Percentiles rank a stretch among this genome's conserved stretches.
Evolutionary conservation across 169 alveolate species (phyloP).

Genomic region (Cryptosporidium felis): DNA sequence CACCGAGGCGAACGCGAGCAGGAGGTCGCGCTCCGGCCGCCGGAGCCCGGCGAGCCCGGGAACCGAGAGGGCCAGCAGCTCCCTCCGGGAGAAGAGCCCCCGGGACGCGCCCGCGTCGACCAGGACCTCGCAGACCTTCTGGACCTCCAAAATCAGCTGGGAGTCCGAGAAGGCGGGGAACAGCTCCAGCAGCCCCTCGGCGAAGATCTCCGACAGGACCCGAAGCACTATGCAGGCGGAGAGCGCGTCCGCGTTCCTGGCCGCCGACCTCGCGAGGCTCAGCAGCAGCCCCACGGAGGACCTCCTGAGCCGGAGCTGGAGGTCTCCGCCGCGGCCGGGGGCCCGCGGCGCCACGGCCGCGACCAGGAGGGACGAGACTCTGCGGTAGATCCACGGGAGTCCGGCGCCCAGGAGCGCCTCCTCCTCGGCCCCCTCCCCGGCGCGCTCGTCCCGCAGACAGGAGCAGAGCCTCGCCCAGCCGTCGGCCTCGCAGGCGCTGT

Average conservation of each 20-base stretch:
- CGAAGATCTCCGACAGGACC: neutral
- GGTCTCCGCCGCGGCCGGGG: neutral
- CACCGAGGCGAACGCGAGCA: neutral
- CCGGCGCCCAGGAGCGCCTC: neutral
- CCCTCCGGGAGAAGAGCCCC: neutral
- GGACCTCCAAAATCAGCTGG: slow-evolving; percentile 5
- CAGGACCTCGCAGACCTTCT: slow-evolving; percentile 22
- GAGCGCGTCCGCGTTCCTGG: neutral
- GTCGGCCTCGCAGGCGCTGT: neutral
- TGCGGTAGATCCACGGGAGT: no score
- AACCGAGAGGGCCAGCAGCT: no score
- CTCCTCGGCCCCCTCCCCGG: neutral
- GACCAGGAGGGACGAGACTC: neutral
- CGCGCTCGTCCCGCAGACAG: neutral
- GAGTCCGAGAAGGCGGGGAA: slow-evolving; percentile 10
- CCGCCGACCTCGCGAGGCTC: neutral
- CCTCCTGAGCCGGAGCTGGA: neutral
- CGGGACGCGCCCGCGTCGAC: neutral
- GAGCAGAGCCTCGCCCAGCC: slow-evolving; percentile 1
- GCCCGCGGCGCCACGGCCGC: neutral
- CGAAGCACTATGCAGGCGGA: slow-evolving; percentile 34
- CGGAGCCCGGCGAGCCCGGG: no score
- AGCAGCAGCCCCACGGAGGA: neutral
- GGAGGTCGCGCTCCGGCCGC: no score
- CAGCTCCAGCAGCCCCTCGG: neutral